Base-by-base conservation (phyloP, 2,329 filamentous ascomycete genomes). In the Fusarium odoratissimum region DNA sequence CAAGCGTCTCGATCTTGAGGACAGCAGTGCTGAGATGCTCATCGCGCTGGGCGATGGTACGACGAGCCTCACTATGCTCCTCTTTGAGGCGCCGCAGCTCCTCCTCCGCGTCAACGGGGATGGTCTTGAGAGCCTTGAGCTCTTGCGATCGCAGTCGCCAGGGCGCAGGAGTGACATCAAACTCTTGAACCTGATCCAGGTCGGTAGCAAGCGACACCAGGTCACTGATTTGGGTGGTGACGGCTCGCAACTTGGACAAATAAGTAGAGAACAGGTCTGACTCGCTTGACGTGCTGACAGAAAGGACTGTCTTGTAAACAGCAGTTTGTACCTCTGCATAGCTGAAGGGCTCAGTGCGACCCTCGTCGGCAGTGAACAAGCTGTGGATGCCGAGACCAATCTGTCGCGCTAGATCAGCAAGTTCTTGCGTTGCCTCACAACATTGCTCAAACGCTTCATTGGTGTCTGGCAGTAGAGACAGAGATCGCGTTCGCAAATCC, bases 1-100 rank as follows among this genome's bases (percentile, higher is more conserved):
- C 93, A 41, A 98, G 90, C 44, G 96, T 93, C 82, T 98, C 95
- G 75, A 98, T 97, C 81, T 96, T 95, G 75, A 98, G 92, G n/a
- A 92, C 89, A 30, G 93, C 89, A 65, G 97, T 95, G 80, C 97
- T 95, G 58, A 97, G 89, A 40, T 92, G 91, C 79, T 95, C 93
- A 73, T 97, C 94, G 70, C 92, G 91, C 71, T 91, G 88, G 3
- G 92, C 90, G 64, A 94, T 87, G 7, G 89, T 87, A 60, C 92
- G 91, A 7, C 93, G 92, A 25, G 92, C 91, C 77, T 95, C 93
- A 73, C 91, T 90, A 73, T 96, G 89, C 74, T 95, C 92, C 59
- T 95, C 93, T 76, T 92, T 94, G 64, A 97, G 86, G 25, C 91
- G 90, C 11, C 92, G 90, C 60, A 98, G 88, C 80, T 97, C 93